Percentiles rank a stretch among this genome's conserved stretches.
Evolutionary conservation across 495 filamentous ascomycete species (phyloP).

Genomic region (Aspergillus haitiensis): DNA sequence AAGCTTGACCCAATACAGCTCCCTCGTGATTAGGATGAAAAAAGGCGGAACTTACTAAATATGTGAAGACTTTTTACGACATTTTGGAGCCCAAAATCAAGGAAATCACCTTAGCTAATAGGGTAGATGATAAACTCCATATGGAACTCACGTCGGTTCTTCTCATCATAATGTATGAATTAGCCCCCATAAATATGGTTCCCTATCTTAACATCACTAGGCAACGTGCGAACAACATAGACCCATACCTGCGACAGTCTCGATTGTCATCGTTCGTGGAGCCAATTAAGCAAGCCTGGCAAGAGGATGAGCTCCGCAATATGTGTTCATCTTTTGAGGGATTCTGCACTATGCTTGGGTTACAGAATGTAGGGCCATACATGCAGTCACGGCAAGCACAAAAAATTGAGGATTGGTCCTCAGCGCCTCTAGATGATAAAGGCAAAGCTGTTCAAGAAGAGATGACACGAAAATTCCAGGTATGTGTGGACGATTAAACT

Average conservation of each 20-base stretch:
- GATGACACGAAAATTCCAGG: conserved; percentile 66
- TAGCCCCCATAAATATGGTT: neutral
- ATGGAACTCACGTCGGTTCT: conserved; percentile 70
- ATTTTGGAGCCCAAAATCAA: conserved; percentile 79
- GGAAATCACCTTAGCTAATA: conserved; percentile 71
- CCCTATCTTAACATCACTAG: conserved; percentile 37
- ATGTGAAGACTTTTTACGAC: conserved; percentile 71
- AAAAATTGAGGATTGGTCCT: conserved; percentile 79
- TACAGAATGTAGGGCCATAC: conserved; percentile 79
- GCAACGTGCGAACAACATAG: conserved; percentile 78
- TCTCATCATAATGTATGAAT: conserved; percentile 80
- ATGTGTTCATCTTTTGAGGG: conserved; percentile 72
- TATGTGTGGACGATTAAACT: conserved; percentile 29
- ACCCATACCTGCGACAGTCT: conserved; percentile 59
- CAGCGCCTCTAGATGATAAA: conserved; percentile 70
- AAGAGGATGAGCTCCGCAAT: conserved; percentile 62
- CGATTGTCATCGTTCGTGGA: conserved; percentile 72
- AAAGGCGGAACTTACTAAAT: neutral
- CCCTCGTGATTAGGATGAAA: neutral
- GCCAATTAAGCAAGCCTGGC: conserved; percentile 80
- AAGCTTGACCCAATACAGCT: conserved; percentile 22
- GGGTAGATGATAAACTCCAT: conserved; percentile 70
- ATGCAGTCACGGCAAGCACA: conserved; percentile 70
- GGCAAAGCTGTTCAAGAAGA: conserved; percentile 75
- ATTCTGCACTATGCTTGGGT: conserved; percentile 76